These are phyloP conservation scores for Pneumocystis sp. DNA, from an alignment of 1,139 yeast species.

Conservation along the genomic window DNA sequence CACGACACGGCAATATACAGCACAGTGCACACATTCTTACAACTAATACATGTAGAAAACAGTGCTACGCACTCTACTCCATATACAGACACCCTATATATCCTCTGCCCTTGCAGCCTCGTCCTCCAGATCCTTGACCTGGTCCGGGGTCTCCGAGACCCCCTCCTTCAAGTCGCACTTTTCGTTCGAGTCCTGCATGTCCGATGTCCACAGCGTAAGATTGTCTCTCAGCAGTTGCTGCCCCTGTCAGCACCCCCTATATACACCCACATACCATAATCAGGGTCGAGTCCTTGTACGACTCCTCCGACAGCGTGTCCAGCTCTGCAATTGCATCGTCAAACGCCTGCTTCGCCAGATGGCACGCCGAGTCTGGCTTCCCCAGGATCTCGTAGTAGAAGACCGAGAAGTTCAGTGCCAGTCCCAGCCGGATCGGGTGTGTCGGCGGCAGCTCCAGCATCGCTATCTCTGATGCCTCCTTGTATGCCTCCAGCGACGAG, in stretches of 20 bases:
- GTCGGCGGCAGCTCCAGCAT: conserved; percentile 95
- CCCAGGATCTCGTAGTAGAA: conserved; percentile 95
- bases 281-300: conserved; percentile 93
- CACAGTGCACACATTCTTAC: no score
- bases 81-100: not conserved
- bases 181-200: conserved; percentile 51
- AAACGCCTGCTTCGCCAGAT: conserved; percentile 95
- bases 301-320: conserved; percentile 93
- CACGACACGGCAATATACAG: no score
- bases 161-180: conserved; percentile 45
- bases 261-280: conserved; percentile 41
- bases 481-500: conserved; percentile 84
- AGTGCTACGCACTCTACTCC: no score
- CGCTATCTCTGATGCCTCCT: conserved; percentile 91
- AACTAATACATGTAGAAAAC: no score
- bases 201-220: conserved; percentile 95
- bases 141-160: conserved; percentile 24
- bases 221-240: conserved; percentile 87
- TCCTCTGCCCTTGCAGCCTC: not conserved
- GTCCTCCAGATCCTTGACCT: not conserved
- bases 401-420: conserved; percentile 94
- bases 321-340: conserved; percentile 98
- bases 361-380: conserved; percentile 97
- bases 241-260: no score
- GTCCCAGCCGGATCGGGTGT: conserved; percentile 95